Conservation (phyloP, 495 filamentous ascomycete species). For the Tuber brumale region DNA sequence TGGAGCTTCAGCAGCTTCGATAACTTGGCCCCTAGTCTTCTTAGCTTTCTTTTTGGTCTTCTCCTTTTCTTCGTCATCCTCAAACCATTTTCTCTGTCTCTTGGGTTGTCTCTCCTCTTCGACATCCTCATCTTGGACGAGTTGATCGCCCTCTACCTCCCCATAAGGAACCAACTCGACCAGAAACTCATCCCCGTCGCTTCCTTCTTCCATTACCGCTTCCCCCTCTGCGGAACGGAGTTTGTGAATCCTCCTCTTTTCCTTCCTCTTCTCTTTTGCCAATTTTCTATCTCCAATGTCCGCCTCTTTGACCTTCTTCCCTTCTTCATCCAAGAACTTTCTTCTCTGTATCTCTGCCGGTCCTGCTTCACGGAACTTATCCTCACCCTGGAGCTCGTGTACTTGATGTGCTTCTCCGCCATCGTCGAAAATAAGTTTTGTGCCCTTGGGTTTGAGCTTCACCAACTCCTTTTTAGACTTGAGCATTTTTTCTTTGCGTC, state of each 20-base stretch:
- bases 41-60: slow-evolving; percentile 46
- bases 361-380: slow-evolving; percentile 65
- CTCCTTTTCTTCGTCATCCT: slow-evolving; percentile 46
- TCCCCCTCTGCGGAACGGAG: slow-evolving; percentile 42
- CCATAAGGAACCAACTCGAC: slow-evolving; percentile 20
- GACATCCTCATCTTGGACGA: slow-evolving; percentile 33
- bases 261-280: slow-evolving; percentile 69
- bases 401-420: slow-evolving; percentile 75
- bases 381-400: slow-evolving; percentile 82
- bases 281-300: slow-evolving; percentile 77
- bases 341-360: slow-evolving; percentile 65
- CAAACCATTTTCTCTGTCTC: slow-evolving; percentile 47
- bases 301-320: slow-evolving; percentile 61
- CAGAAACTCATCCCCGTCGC: slow-evolving; percentile 46
- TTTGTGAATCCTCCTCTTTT: slow-evolving; percentile 83
- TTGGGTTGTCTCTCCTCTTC: slow-evolving; percentile 24
- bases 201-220: slow-evolving; percentile 41
- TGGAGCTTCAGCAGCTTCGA: slow-evolving; percentile 57
- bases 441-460: slow-evolving; percentile 77
- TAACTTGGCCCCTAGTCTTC: slow-evolving; percentile 49
- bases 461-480: slow-evolving; percentile 88
- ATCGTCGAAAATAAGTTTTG: slow-evolving; percentile 83
- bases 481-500: slow-evolving; percentile 85
- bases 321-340: slow-evolving; percentile 68
- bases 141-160: slow-evolving; percentile 42